Evolutionary conservation across 768 basidiomycete genomes (phyloP), one percentile per base, ranked within the genome.

Genomic region (Hortiboletus flavorubellus): DNA sequence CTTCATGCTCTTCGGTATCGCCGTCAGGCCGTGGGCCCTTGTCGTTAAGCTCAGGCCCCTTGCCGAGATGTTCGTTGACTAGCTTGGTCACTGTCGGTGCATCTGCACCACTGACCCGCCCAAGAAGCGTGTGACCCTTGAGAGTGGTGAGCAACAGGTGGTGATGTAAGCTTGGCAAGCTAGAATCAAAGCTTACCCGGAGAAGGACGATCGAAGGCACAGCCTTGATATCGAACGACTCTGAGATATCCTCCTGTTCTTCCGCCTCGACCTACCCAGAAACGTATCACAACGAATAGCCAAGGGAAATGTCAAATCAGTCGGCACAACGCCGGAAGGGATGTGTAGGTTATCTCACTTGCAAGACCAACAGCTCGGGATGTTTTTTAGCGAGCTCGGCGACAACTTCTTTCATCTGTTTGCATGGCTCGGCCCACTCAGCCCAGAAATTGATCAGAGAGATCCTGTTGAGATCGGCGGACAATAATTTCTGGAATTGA

Each of bases 391-490:
- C 82, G 43, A 96, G 78, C 64, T 90, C 88, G 9, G 65, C 56
- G 16, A 89, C 82, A 33, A 94, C 83, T 42, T 84, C 76, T 74
- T 93, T 94, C 88, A 97, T 96, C 63, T 87, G 80, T 63, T 80
- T 79, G 77, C 95, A 98, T 39, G 94, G 93, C 58, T 83, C 89
- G 0, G 93, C 97, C 92, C 93, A 89, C 72, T 83, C 76, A 41
- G 95, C 91, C 89, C 93, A 95, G 71, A 98, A 99, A 74, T 90
- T 92, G 67, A 97, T 84, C 37, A 96, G 76, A 5, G 94, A 94
- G 23, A 96, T 80, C 21, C 90, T 78, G 18, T 80, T 72, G 34
- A 99, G 82, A 72, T 98, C 95, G 21, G 72, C 65, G 0, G 85
- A 86, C 45, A 98, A 83, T 9, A 91, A 72, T 8, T 74, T 65